phyloP scores from a whole-genome alignment of 257 asterid genomes.

The Vinca minor region DNA sequence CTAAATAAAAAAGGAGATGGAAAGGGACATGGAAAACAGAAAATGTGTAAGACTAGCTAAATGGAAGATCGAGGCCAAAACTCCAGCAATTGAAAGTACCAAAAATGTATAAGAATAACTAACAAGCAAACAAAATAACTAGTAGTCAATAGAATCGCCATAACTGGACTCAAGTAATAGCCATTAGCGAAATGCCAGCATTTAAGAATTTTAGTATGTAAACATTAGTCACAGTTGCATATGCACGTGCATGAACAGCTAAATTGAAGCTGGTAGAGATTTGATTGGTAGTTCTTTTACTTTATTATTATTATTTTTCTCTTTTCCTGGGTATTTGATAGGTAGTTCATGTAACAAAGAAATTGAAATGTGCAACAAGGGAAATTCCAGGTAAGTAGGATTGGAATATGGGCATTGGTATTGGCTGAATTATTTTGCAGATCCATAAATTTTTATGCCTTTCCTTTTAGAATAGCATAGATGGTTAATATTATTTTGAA shows the following conservation, averaged over 20 bases:
- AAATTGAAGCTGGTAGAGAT: neutral
- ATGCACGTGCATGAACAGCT: too few species aligned
- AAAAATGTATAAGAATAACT: too few species aligned
- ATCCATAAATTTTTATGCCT: neutral
- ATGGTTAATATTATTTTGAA: neutral
- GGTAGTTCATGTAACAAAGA: neutral
- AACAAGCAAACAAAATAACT: too few species aligned
- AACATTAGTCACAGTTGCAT: neutral
- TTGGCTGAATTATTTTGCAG: neutral
- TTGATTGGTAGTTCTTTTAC: too few species aligned
- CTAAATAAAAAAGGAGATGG: constrained; percentile 37
- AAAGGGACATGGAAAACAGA: too few species aligned
- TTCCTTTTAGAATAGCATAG: neutral
- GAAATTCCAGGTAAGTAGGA: neutral
- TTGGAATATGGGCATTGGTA: neutral
- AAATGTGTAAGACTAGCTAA: too few species aligned
- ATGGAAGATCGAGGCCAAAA: too few species aligned
- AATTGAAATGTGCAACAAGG: constrained; percentile 1
- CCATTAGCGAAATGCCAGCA: too few species aligned
- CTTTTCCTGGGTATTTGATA: too few species aligned
- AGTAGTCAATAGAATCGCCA: neutral
- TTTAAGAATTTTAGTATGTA: neutral
- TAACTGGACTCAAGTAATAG: neutral
- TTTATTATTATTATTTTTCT: neutral
- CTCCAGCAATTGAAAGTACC: too few species aligned